phyloP scores from a whole-genome alignment of 257 asterid species.

The Nicotiana obtusifolia region DNA sequence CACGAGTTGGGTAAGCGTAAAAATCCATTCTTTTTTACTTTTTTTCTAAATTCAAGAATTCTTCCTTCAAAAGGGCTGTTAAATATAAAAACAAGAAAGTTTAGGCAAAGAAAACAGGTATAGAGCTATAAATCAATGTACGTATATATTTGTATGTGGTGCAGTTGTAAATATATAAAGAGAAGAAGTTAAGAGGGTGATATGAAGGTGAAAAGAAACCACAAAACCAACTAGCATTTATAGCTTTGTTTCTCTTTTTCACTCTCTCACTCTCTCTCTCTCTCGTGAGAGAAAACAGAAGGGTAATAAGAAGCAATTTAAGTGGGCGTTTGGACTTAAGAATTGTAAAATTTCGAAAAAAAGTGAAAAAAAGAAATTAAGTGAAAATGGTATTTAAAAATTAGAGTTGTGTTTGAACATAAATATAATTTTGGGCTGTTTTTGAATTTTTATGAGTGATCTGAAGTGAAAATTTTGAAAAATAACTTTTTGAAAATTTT shows the following conservation, averaged over 20 bases:
- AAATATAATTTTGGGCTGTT: too few species aligned
- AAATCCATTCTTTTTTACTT: conserved; percentile 45
- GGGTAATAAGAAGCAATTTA: neutral
- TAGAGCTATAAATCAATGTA: neutral
- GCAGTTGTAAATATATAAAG: neutral
- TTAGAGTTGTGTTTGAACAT: too few species aligned
- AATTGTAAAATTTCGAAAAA: too few species aligned
- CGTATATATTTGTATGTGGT: neutral
- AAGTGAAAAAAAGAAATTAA: too few species aligned
- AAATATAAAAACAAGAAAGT: neutral
- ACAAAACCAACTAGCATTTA: neutral
- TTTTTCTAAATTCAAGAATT: neutral
- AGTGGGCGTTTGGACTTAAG: too few species aligned
- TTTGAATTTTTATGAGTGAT: too few species aligned
- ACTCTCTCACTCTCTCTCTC: too few species aligned
- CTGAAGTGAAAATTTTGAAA: too few species aligned
- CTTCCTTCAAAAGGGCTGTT: neutral
- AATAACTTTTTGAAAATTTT: too few species aligned
- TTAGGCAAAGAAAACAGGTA: neutral
- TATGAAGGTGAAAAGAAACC: conserved; percentile 10
- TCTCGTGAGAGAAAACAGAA: neutral
- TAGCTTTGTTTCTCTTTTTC: conserved; percentile 1
- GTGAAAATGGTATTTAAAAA: too few species aligned
- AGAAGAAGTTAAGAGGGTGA: neutral
- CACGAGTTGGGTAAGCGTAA: conserved; percentile 55